These are phyloP conservation scores for Gossypium thurberi DNA, from an alignment of 345 rosid genomes.

Conservation along the genomic window DNA sequence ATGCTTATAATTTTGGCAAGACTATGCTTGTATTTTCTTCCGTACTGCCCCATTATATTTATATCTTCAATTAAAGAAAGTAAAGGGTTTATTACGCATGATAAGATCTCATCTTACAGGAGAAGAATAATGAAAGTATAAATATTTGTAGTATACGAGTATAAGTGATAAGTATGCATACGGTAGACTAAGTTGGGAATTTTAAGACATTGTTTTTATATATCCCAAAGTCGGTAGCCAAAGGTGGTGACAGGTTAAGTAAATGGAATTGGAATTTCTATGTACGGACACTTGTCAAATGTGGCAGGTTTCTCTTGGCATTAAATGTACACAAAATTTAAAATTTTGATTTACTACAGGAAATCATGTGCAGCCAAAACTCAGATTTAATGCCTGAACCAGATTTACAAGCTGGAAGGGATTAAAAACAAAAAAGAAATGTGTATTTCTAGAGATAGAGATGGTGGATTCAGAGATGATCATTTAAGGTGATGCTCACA, in stretches of 20 bases:
- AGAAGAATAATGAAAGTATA: too few species aligned
- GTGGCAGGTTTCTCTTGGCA: neutral
- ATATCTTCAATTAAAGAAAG: neutral
- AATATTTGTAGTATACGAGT: too few species aligned
- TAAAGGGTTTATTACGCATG: neutral
- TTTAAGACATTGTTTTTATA: neutral
- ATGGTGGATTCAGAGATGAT: neutral
- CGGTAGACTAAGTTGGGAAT: too few species aligned
- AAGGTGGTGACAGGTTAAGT: neutral
- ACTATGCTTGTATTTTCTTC: neutral
- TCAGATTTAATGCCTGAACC: neutral
- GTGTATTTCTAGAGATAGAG: neutral
- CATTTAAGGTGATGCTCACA: neutral
- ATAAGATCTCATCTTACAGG: too few species aligned
- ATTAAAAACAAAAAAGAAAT: too few species aligned
- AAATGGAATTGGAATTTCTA: neutral
- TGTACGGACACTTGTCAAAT: neutral
- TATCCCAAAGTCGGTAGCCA: neutral
- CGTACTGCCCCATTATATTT: neutral
- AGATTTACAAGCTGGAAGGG: slow-evolving; percentile 1
- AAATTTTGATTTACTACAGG: neutral
- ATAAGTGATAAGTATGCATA: too few species aligned
- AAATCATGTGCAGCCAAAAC: neutral
- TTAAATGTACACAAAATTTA: neutral
- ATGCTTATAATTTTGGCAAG: neutral